Percentiles rank a stretch among this genome's conserved stretches.
phyloP scores from a whole-genome alignment of 140 eudicot species.

The Flaveria floridana region DNA sequence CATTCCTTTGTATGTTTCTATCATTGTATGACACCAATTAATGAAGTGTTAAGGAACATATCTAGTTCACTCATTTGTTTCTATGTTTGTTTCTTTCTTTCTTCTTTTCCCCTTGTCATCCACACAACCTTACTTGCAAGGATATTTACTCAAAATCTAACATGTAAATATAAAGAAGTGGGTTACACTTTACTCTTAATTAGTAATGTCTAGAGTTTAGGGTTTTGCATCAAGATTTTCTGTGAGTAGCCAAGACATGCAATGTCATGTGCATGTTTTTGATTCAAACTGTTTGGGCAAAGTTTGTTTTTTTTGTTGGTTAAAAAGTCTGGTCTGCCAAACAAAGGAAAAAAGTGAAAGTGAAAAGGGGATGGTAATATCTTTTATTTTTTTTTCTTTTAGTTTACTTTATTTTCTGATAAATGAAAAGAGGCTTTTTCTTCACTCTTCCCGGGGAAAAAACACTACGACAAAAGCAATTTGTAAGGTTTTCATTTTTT shows the following conservation, averaged over 20 bases:
- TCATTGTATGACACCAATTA: constrained; percentile 1
- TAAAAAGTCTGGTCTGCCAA: constrained; percentile 28
- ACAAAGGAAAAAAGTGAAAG: constrained; percentile 30
- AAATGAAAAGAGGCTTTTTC: constrained; percentile 32
- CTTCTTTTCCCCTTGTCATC: constrained; percentile 19
- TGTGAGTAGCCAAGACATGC: neutral
- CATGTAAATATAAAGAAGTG: neutral
- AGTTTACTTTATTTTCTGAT: constrained; percentile 21
- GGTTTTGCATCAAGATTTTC: neutral
- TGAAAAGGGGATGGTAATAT: constrained; percentile 23
- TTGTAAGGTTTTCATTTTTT: neutral
- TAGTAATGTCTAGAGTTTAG: neutral
- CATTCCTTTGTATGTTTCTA: constrained; percentile 34
- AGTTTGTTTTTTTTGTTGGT: constrained; percentile 25
- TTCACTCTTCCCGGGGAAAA: constrained; percentile 21
- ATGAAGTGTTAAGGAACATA: constrained; percentile 20
- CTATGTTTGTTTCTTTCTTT: constrained; percentile 23
- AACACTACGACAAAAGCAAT: constrained; percentile 15
- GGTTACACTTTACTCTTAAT: neutral
- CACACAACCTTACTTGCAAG: constrained; percentile 14
- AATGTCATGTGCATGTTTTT: neutral
- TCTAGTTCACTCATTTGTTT: constrained; percentile 26
- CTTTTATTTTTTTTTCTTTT: neutral
- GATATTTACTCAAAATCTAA: neutral
- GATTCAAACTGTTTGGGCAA: constrained; percentile 6